These are phyloP conservation scores for Trifolium repens DNA, from an alignment of 306 rosid genomes.

Conservation along the genomic window DNA sequence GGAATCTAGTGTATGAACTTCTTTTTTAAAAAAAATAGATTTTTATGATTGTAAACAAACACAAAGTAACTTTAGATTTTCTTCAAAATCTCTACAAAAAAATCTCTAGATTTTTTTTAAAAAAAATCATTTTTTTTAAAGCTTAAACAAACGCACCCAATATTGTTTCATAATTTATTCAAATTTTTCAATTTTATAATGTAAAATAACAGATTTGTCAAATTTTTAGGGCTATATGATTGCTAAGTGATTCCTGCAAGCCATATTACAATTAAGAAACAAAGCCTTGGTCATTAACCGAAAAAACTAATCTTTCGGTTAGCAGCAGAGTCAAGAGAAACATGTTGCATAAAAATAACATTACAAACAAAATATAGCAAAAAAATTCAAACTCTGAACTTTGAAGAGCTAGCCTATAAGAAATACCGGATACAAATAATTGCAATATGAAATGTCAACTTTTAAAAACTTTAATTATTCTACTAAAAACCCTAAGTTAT, in stretches of 20 bases:
- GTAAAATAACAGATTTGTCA: neutral
- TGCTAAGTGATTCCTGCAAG: neutral
- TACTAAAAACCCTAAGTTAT: conserved; percentile 6
- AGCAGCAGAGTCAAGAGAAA: conserved; percentile 28
- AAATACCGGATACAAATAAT: neutral
- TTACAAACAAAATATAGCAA: conserved; percentile 2
- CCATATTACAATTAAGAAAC: conserved; percentile 9
- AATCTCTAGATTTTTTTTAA: no score
- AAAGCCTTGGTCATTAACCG: neutral
- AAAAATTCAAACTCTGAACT: neutral
- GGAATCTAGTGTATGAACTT: no score
- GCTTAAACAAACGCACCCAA: no score
- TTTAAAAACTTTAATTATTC: conserved; percentile 5
- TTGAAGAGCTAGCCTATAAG: conserved; percentile 1
- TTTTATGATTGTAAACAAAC: no score
- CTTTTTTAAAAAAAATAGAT: no score
- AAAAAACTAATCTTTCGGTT: neutral
- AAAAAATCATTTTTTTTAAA: no score
- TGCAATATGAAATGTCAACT: conserved; percentile 8
- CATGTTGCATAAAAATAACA: neutral
- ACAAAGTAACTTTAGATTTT: no score
- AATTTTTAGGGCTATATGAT: conserved; percentile 1
- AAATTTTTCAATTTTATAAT: neutral
- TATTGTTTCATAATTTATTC: neutral
- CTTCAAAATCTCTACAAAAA: no score